A percentile compares a stretch with the other conserved stretches of the same genome.
Conservation (phyloP, 2,329 filamentous ascomycete species). For the Myotisia sp. region DNA sequence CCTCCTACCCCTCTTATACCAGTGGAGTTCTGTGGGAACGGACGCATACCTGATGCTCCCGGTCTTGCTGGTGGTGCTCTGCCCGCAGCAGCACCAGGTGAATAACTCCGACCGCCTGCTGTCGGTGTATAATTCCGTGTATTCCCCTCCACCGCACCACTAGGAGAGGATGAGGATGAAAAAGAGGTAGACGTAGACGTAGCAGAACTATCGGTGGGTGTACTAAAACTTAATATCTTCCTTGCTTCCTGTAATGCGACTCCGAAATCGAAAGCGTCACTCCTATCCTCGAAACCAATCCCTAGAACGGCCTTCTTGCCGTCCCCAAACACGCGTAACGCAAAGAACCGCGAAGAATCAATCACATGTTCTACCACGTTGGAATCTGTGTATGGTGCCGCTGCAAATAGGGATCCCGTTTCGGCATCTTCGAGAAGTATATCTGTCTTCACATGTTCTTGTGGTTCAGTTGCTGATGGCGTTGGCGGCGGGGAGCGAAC, state of each 20-base stretch:
- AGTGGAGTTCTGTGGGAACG: too few species aligned
- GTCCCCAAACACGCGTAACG: slow-evolving; percentile 62
- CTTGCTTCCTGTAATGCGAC: slow-evolving; percentile 66
- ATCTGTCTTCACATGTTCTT: slow-evolving; percentile 53
- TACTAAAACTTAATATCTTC: slow-evolving; percentile 49
- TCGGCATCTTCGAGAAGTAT: slow-evolving; percentile 64
- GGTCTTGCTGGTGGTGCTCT: slow-evolving; percentile 1
- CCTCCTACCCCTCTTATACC: slow-evolving; percentile 7
- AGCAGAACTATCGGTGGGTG: background rate
- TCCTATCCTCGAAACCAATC: slow-evolving; percentile 74
- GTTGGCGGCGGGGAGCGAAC: slow-evolving; percentile 5
- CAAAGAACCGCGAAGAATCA: slow-evolving; percentile 74
- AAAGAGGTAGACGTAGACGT: background rate
- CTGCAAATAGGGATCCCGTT: slow-evolving; percentile 65
- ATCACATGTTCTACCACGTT: slow-evolving; percentile 60
- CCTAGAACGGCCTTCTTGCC: slow-evolving; percentile 67
- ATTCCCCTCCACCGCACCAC: too few species aligned
- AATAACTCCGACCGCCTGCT: slow-evolving; percentile 19
- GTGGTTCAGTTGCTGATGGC: slow-evolving; percentile 20
- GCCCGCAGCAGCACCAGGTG: slow-evolving; percentile 7
- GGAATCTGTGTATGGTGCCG: slow-evolving; percentile 57
- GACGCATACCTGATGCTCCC: background rate
- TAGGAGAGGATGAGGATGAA: background rate
- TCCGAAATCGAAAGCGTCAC: slow-evolving; percentile 73
- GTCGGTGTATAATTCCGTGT: too few species aligned